Percentiles rank a stretch among this genome's conserved stretches.
Conservation (phyloP, 768 basidiomycete genomes). For the Suillus ampliporus region DNA sequence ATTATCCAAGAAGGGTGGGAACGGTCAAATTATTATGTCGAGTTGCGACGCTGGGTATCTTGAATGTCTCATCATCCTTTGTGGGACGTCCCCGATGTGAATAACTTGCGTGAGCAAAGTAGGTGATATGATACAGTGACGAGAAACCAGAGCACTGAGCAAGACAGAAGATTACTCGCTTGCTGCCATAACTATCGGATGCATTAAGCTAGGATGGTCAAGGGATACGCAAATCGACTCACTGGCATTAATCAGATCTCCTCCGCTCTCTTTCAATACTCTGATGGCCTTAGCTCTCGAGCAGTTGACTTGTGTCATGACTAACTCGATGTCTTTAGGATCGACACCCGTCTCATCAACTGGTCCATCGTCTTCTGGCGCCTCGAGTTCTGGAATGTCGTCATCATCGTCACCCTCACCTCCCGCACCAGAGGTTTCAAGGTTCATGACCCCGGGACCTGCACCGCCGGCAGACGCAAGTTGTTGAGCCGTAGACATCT, state of each 20-base stretch:
- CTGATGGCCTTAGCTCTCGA: conserved; percentile 91
- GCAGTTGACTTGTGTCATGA: conserved; percentile 89
- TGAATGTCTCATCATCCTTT: conserved; percentile 25
- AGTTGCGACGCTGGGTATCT: conserved; percentile 65
- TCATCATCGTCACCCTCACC: conserved; percentile 69
- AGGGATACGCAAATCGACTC: conserved; percentile 43
- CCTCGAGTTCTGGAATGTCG: conserved; percentile 85
- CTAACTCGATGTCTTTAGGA: conserved; percentile 92
- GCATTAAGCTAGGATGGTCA: conserved; percentile 17
- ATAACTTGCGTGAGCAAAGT: conserved; percentile 26
- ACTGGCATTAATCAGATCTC: conserved; percentile 98
- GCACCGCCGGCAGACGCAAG: conserved; percentile 59
- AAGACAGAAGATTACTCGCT: conserved; percentile 67
- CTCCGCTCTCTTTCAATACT: conserved; percentile 88
- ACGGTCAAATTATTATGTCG: conserved; percentile 87
- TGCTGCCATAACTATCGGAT: conserved; percentile 81
- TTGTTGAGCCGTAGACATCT: conserved; percentile 80
- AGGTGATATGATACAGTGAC: conserved; percentile 36
- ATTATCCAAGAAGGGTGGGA: conserved; percentile 84
- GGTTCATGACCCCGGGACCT: conserved; percentile 46
- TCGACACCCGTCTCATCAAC: conserved; percentile 90
- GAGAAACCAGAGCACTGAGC: conserved; percentile 39
- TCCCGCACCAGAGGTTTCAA: conserved; percentile 57
- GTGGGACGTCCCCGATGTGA: conserved; percentile 16
- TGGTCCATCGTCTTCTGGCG: conserved; percentile 78